Evolutionary conservation across 129 eudicot genomes (phyloP).

Genomic region (Sambucus nigra): DNA sequence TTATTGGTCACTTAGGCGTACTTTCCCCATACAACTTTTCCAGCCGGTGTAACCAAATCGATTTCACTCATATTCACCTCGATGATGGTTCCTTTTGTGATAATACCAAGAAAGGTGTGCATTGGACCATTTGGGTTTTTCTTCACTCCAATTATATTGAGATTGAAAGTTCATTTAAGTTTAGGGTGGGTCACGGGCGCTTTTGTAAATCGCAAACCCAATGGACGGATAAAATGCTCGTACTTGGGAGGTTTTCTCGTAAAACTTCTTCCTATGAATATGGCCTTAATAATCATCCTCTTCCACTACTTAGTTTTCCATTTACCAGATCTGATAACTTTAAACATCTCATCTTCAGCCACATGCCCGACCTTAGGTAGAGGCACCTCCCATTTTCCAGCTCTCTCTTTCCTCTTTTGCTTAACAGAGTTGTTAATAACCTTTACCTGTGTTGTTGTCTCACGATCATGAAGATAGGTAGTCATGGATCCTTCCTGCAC

Average conservation of each 20-base stretch:
- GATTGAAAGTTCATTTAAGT: conserved; percentile 84
- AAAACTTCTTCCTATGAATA: conserved; percentile 70
- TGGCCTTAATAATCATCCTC: conserved; percentile 88
- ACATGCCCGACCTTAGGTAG: too few species aligned
- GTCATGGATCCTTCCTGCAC: conserved; percentile 92
- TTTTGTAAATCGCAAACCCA: conserved; percentile 70
- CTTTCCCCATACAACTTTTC: conserved; percentile 99
- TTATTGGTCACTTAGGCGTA: conserved; percentile 94
- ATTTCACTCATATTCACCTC: conserved; percentile 97
- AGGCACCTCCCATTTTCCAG: too few species aligned
- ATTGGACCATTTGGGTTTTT: conserved; percentile 84
- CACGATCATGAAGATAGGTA: conserved; percentile 93
- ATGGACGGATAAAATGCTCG: conserved; percentile 82
- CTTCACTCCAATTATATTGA: conserved; percentile 88
- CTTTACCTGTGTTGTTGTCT: too few species aligned
- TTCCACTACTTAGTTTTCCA: conserved; percentile 96
- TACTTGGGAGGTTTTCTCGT: conserved; percentile 90
- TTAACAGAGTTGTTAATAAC: too few species aligned
- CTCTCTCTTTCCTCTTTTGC: too few species aligned
- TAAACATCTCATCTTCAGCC: conserved; percentile 97
- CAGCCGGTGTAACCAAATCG: conserved; percentile 95
- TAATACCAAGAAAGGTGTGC: conserved; percentile 88
- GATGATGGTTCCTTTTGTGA: conserved; percentile 85
- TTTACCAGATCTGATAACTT: conserved; percentile 85
- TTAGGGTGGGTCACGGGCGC: conserved; percentile 94